Percentiles rank a stretch among this genome's conserved stretches.
Conservation (phyloP, 495 filamentous ascomycete species). For the Pyrenula aspistea region DNA sequence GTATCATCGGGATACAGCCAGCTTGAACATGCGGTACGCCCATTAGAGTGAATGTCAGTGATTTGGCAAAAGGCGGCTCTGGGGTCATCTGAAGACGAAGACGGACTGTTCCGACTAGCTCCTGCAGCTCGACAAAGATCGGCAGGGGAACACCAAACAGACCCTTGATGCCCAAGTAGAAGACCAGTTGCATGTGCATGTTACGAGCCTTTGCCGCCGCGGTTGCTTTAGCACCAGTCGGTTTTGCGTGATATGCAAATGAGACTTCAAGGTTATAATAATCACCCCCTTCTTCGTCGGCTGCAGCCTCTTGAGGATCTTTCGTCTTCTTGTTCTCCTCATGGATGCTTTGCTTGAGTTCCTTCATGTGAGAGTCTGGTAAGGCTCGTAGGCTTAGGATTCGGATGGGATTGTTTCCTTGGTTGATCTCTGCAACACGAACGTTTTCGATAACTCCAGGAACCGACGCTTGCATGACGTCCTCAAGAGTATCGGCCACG, state of each 20-base stretch:
- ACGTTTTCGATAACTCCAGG: constrained; percentile 87
- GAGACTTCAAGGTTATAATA: constrained; percentile 93
- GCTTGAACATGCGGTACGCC: constrained; percentile 81
- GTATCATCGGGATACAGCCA: constrained; percentile 83
- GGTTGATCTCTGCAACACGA: constrained; percentile 89
- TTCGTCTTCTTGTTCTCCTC: constrained; percentile 67
- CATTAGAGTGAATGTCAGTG: constrained; percentile 86
- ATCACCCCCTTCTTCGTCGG: constrained; percentile 82
- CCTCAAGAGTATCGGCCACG: constrained; percentile 63
- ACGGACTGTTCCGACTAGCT: constrained; percentile 76
- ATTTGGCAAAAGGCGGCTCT: constrained; percentile 81
- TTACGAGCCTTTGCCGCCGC: constrained; percentile 89
- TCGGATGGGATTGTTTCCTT: constrained; percentile 79
- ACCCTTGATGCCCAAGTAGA: constrained; percentile 79
- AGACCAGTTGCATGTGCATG: constrained; percentile 87
- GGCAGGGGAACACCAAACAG: constrained; percentile 69
- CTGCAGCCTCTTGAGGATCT: constrained; percentile 78
- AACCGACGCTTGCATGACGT: constrained; percentile 93
- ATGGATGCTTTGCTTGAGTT: constrained; percentile 67
- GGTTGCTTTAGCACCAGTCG: constrained; percentile 52
- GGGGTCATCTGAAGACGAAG: constrained; percentile 76
- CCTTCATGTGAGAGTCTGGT: constrained; percentile 66
- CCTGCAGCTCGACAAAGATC: constrained; percentile 76
- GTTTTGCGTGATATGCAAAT: constrained; percentile 84
- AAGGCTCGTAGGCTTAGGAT: constrained; percentile 84